Conservation (phyloP, 768 basidiomycete genomes). For the Amanita inopinata region DNA sequence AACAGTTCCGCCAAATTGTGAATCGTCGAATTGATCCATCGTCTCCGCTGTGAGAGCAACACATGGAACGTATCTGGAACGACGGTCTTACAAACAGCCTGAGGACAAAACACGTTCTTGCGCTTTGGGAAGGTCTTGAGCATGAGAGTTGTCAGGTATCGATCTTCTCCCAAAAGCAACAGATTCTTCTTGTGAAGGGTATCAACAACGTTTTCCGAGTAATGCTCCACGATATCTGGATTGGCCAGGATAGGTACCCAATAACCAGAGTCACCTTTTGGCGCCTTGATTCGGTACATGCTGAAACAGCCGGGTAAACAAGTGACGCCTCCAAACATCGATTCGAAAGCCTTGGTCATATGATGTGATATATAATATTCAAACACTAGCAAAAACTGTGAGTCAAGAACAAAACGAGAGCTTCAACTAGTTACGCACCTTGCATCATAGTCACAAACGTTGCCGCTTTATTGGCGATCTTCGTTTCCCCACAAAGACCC, state of each 20-base stretch:
- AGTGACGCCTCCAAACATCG: constrained; percentile 98
- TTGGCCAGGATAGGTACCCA: constrained; percentile 99
- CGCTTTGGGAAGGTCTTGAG: constrained; percentile 99
- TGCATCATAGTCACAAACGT: constrained; percentile 99
- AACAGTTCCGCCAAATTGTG: constrained; percentile 96
- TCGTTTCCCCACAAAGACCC: constrained; percentile 98
- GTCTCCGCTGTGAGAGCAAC: constrained; percentile 89
- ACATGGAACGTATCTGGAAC: constrained; percentile 95
- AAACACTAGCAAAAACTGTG: constrained; percentile 55
- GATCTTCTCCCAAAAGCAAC: constrained; percentile 96
- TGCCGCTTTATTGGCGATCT: constrained; percentile 98
- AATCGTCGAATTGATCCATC: constrained; percentile 99
- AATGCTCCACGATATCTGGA: constrained; percentile 97
- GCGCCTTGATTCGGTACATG: constrained; percentile 99
- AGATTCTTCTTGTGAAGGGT: constrained; percentile 99
- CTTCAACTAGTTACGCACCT: constrained; percentile 43
- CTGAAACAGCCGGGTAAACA: constrained; percentile 99
- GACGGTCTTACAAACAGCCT: constrained; percentile 97
- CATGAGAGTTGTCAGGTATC: constrained; percentile 94
- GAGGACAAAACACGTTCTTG: constrained; percentile 98
- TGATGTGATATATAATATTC: constrained; percentile 99
- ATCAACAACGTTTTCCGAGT: constrained; percentile 99
- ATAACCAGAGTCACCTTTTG: constrained; percentile 91
- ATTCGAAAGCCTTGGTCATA: constrained; percentile 98
- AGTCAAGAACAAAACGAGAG: constrained; percentile 1